Percentiles rank a stretch among this genome's conserved stretches.
Evolutionary conservation across 345 rosid genomes (phyloP).

Genomic region (Populus alba): DNA sequence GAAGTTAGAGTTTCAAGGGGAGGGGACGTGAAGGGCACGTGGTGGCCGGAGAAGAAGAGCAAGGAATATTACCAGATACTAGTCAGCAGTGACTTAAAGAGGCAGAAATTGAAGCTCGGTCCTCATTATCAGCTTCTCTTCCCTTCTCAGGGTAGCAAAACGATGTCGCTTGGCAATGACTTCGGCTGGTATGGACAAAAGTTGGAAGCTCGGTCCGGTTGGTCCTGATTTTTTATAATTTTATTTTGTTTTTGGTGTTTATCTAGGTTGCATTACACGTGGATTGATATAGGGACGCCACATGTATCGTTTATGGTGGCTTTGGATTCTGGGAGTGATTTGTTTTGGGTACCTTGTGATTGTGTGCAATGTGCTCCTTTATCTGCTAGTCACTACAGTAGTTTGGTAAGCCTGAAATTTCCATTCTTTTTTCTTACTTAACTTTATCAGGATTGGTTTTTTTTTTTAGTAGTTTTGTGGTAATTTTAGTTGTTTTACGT

Average conservation of each 20-base stretch:
- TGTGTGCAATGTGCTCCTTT: slow-evolving; percentile 78
- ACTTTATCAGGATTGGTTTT: no score
- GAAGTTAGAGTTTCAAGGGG: slow-evolving; percentile 30
- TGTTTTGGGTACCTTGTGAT: slow-evolving; percentile 87
- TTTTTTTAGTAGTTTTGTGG: no score
- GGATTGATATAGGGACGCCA: slow-evolving; percentile 84
- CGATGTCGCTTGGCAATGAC: slow-evolving; percentile 62
- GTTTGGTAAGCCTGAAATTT: slow-evolving; percentile 49
- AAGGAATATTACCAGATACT: slow-evolving; percentile 57
- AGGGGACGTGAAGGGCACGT: slow-evolving; percentile 10
- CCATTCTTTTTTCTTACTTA: neutral
- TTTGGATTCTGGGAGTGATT: slow-evolving; percentile 77
- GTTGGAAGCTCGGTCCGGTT: neutral
- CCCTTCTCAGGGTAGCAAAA: slow-evolving; percentile 79
- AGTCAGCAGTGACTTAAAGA: slow-evolving; percentile 43
- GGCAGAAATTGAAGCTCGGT: slow-evolving; percentile 80
- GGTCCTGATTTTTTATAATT: neutral
- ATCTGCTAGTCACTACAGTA: slow-evolving; percentile 55
- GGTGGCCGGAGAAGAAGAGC: slow-evolving; percentile 59
- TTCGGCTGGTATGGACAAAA: slow-evolving; percentile 57
- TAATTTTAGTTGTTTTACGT: no score
- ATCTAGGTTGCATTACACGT: slow-evolving; percentile 70
- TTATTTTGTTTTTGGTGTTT: neutral
- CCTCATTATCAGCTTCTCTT: slow-evolving; percentile 48
- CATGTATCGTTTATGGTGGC: slow-evolving; percentile 80